Evolutionary conservation across 2,329 filamentous ascomycete species (phyloP), one percentile per base, ranked within the genome.

Genomic region (Penicillium sp.): DNA sequence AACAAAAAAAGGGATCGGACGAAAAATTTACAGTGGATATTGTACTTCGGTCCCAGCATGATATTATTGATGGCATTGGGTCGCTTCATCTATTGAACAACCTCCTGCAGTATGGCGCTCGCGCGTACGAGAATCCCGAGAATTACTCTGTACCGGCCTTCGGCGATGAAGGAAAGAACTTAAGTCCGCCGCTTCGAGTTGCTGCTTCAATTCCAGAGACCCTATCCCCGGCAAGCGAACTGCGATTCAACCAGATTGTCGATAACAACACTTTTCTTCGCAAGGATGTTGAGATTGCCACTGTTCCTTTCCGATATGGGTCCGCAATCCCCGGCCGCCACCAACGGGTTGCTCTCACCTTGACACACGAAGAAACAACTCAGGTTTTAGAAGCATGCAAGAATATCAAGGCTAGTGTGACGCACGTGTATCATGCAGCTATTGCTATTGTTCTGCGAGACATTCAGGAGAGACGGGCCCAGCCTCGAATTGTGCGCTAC

Each of bases 371-470:
- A 3, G 27, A 55, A 2, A 67, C 67, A 3, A 35, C 47, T 13
- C 53, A 26, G 3, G 16, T 68, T 2, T 42, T 69, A 1, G 50
- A 39, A 4, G 57, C 59, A 5, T 67, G 66, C 31, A 59, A 55
- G 11, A 48, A 31, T 1, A 13, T 61, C 0, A 57, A 57, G 0
- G 31, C 59, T 3, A 69, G 65, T 35, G 49, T 68, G 3, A 67
- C 66, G 0, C 67, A 69, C 48, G 64, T 61, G 0, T 69, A 69
- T 47, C 66, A 69, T 44, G 62, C 67, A 6, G 65, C 63, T 9
- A 60, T 67, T 23, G 66, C 62, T 1, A 43, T 66, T 11, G 37
- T 57, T 13, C 54, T 69, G 19, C 59, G 62, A 1, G 64, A 64
- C 33, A 6, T 61, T 1, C 66, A 67, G 25, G 53, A 59, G 42